Evolutionary conservation across 176 grass and related monocot genomes (phyloP).

Genomic region (Bolboschoenus planiculmis): DNA sequence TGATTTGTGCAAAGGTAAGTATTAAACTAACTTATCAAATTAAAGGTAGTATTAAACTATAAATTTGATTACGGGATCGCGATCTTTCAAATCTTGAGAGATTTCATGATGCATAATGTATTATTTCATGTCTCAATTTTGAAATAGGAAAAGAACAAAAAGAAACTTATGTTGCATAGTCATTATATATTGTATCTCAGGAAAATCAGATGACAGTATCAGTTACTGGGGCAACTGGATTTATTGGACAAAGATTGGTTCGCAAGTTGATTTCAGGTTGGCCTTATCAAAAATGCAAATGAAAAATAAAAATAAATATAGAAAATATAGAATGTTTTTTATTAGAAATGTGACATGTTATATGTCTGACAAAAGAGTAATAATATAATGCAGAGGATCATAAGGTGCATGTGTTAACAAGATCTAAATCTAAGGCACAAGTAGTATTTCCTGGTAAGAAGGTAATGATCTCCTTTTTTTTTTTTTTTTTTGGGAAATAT

Average conservation of each 20-base stretch:
- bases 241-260: slow-evolving; percentile 76
- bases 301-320: neutral
- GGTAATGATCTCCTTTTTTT: slow-evolving; percentile 28
- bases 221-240: slow-evolving; percentile 90
- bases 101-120: neutral
- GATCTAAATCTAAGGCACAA: slow-evolving; percentile 48
- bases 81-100: neutral
- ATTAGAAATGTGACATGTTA: neutral
- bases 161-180: neutral
- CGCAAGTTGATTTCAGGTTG: slow-evolving; percentile 67
- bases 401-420: slow-evolving; percentile 73
- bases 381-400: slow-evolving; percentile 45
- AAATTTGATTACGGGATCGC: neutral
- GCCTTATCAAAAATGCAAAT: neutral
- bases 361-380: neutral
- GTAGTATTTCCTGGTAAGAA: slow-evolving; percentile 83
- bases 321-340: neutral
- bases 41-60: slow-evolving; percentile 4
- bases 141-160: neutral
- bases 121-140: neutral
- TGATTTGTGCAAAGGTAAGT: slow-evolving; percentile 21
- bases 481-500: neutral
- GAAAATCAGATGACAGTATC: slow-evolving; percentile 55
- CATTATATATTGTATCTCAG: slow-evolving; percentile 28
- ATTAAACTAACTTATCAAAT: slow-evolving; percentile 10